phyloP scores from a whole-genome alignment of 1,284 basidiomycete species.

The Exobasidium cylindrosporum region DNA sequence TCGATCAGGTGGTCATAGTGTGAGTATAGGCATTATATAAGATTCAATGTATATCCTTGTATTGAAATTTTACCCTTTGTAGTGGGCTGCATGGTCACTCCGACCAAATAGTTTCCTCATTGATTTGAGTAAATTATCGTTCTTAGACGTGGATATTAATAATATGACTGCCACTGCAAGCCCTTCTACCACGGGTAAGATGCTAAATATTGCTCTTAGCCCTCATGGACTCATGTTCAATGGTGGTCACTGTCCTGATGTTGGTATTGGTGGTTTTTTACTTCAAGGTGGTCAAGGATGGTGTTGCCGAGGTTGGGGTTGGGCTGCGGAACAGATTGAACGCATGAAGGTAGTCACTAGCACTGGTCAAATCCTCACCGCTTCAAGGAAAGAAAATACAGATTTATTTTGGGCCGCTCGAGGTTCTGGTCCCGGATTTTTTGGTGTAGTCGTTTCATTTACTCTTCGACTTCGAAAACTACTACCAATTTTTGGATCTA shows the following conservation, averaged over 20 bases:
- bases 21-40: neutral
- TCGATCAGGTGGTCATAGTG: conserved; percentile 4
- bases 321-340: conserved; percentile 1
- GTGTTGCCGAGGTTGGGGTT: conserved; percentile 2
- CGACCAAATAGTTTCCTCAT: neutral
- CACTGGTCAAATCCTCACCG: neutral
- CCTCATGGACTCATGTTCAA: conserved; percentile 7
- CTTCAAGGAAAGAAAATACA: conserved; percentile 1
- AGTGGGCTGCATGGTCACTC: conserved; percentile 10
- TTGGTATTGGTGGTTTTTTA: conserved; percentile 4
- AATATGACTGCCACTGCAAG: neutral
- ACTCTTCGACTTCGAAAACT: neutral
- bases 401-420: conserved; percentile 3
- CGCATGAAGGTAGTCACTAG: neutral
- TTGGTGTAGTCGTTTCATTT: conserved; percentile 5
- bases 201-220: neutral
- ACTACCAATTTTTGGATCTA: neutral
- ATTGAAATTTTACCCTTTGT: neutral
- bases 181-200: conserved; percentile 8
- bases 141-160: neutral
- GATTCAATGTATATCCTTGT: neutral
- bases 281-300: conserved; percentile 8
- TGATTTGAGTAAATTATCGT: neutral
- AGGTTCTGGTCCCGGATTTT: neutral
- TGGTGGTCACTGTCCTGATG: conserved; percentile 5